A percentile compares a stretch with the other conserved stretches of the same genome.
Conservation (phyloP, 192 early-diverging fungal genomes). For the Coemansia sp. region DNA sequence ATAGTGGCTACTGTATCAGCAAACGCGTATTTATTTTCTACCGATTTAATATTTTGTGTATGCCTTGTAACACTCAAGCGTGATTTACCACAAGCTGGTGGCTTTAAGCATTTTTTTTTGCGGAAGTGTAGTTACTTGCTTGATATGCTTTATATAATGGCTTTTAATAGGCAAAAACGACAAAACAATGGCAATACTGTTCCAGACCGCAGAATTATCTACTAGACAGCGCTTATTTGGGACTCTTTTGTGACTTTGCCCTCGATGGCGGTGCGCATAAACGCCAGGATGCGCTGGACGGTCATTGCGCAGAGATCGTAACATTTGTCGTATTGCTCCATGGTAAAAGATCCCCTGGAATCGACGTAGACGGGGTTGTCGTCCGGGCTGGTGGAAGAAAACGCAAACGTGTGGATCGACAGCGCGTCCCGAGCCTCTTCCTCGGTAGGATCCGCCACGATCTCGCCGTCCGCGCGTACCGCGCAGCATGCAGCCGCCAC, state of each 20-base stretch:
- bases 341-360: conserved; percentile 72
- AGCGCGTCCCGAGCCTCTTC: conserved; percentile 69
- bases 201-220: neutral
- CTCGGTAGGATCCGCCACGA: conserved; percentile 78
- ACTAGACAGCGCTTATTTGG: conserved; percentile 13
- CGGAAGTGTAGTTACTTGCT: no score
- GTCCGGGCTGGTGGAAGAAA: conserved; percentile 56
- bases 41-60: neutral
- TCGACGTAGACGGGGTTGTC: conserved; percentile 61
- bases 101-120: no score
- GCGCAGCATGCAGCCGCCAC: conserved; percentile 72
- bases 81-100: no score
- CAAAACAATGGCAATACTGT: neutral
- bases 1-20: no score
- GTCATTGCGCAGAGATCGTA: conserved; percentile 42
- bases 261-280: conserved; percentile 68
- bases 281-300: conserved; percentile 55
- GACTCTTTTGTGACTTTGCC: conserved; percentile 49
- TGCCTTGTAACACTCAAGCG: neutral
- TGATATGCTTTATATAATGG: no score
- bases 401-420: conserved; percentile 86
- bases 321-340: conserved; percentile 56
- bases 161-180: no score
- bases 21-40: neutral
- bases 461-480: conserved; percentile 58